phyloP scores from a whole-genome alignment of 768 basidiomycete species.

The Grammothele lineata region DNA sequence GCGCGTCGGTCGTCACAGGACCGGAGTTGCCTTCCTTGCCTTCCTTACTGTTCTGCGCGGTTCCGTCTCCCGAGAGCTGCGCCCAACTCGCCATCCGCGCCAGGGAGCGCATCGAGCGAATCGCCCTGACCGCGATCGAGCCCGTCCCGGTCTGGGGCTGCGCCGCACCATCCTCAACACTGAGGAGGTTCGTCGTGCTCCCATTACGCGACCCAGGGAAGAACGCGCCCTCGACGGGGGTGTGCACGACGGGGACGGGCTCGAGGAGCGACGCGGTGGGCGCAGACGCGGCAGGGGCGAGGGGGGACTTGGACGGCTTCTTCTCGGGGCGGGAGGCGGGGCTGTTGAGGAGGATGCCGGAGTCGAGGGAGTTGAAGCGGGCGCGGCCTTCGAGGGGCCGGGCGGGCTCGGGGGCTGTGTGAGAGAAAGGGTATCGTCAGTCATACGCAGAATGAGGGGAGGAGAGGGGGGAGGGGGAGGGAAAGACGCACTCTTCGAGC shows the following conservation, averaged over 20 bases:
- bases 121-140: constrained; percentile 75
- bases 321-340: constrained; percentile 16
- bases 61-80: constrained; percentile 45
- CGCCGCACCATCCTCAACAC: not conserved
- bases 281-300: not conserved
- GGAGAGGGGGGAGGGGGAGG: not conserved
- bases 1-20: constrained; percentile 21
- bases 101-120: constrained; percentile 68
- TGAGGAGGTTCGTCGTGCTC: constrained; percentile 17
- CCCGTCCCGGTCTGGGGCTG: constrained; percentile 34
- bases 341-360: constrained; percentile 33
- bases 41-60: no score
- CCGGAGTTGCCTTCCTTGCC: constrained; percentile 23
- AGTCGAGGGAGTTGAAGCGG: constrained; percentile 64
- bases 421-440: constrained; percentile 2
- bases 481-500: constrained; percentile 38
- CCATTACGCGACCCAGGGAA: no score
- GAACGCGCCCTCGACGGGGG: constrained; percentile 3
- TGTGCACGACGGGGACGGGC: constrained; percentile 3
- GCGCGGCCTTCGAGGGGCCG: constrained; percentile 31
- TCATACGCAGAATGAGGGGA: not conserved
- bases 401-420: constrained; percentile 45
- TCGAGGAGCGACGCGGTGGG: constrained; percentile 16
- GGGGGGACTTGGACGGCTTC: constrained; percentile 8
- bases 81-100: constrained; percentile 74